A percentile compares a stretch with the other conserved stretches of the same genome.
phyloP scores from a whole-genome alignment of 495 filamentous ascomycete genomes.

The Xylaria bambusicola region DNA sequence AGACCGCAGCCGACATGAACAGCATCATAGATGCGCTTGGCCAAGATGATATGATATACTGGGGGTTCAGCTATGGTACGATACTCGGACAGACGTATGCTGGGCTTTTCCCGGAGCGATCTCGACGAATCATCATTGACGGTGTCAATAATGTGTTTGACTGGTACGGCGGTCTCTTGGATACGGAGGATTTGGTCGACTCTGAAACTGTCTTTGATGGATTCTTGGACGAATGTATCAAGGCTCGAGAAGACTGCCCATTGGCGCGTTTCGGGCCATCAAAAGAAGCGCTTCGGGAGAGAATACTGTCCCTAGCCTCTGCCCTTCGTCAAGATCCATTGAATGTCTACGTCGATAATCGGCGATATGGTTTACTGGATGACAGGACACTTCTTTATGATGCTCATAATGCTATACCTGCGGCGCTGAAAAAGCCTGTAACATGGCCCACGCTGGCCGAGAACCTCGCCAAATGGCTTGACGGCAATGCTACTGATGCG shows the following conservation, averaged over 20 bases:
- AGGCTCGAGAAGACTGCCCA: conserved; percentile 36
- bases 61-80: conserved; percentile 68
- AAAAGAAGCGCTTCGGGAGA: conserved; percentile 32
- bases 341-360: conserved; percentile 45
- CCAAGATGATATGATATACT: conserved; percentile 53
- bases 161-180: conserved; percentile 37
- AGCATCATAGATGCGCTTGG: conserved; percentile 47
- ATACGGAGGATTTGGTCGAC: conserved; percentile 35
- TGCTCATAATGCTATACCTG: conserved; percentile 41
- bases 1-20: conserved; percentile 54
- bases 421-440: conserved; percentile 39
- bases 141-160: conserved; percentile 43
- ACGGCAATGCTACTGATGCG: conserved; percentile 45
- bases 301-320: conserved; percentile 28
- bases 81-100: conserved; percentile 60
- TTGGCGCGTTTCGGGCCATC: conserved; percentile 34
- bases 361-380: conserved; percentile 39
- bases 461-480: conserved; percentile 37
- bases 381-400: conserved; percentile 37
- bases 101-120: conserved; percentile 43
- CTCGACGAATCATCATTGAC: conserved; percentile 44
- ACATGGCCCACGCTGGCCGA: conserved; percentile 38
- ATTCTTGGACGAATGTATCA: conserved; percentile 48
- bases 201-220: conserved; percentile 42
- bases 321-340: conserved; percentile 37